Percentiles rank a stretch among this genome's conserved stretches.
Conservation (phyloP, 1,284 basidiomycete genomes). For the Cutaneotrichosporon curvatum region DNA sequence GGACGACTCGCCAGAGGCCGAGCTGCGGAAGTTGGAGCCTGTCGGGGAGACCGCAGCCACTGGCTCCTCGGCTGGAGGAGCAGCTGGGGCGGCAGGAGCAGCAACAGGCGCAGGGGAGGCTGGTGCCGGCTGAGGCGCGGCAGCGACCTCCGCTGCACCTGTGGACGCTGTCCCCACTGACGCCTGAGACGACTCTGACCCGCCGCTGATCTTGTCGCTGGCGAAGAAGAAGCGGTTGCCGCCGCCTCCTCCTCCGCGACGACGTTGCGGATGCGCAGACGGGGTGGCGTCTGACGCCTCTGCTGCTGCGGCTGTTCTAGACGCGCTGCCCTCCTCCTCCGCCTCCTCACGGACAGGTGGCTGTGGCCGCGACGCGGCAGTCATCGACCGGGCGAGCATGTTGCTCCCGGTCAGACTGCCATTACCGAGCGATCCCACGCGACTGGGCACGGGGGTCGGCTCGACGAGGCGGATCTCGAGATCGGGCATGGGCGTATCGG, state of each 20-base stretch:
- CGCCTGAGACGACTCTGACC: slow-evolving; percentile 2
- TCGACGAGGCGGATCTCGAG: slow-evolving; percentile 41
- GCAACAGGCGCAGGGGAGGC: neutral
- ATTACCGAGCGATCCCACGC: slow-evolving; percentile 36
- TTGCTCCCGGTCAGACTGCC: neutral
- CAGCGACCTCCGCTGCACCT: no score
- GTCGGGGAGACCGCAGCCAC: neutral
- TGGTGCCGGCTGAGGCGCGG: neutral
- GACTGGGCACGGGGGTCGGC: slow-evolving; percentile 39
- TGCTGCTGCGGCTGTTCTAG: no score
- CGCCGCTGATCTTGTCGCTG: neutral
- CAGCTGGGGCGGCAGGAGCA: no score
- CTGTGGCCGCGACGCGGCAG: neutral
- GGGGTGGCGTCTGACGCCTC: no score
- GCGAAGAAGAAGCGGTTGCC: slow-evolving; percentile 2
- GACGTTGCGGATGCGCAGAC: no score
- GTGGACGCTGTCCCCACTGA: neutral
- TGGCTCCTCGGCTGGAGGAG: no score
- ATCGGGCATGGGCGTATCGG: slow-evolving; percentile 33
- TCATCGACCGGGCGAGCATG: neutral
- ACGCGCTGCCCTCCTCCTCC: slow-evolving; percentile 9
- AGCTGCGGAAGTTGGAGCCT: slow-evolving; percentile 13
- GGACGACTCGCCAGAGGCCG: slow-evolving; percentile 21
- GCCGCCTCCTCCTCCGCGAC: neutral
- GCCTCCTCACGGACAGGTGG: slow-evolving; percentile 14